Percentiles rank a stretch among this genome's conserved stretches.
These are phyloP conservation scores for Solanum lycopersicoides DNA, from an alignment of 257 asterid species.

Conservation along the genomic window DNA sequence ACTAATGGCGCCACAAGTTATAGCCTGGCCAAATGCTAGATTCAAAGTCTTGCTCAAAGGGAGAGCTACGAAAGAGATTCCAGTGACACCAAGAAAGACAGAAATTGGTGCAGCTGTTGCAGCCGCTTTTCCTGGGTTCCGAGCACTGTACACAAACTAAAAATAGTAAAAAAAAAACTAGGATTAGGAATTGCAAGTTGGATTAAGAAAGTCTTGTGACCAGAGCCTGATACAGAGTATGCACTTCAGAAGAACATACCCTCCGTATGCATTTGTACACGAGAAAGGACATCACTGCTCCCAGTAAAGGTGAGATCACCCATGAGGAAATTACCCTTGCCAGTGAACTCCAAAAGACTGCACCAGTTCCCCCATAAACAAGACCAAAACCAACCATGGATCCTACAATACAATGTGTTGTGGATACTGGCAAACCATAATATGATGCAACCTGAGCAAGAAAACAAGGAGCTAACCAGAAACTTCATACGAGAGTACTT, in stretches of 20 bases:
- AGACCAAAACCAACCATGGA: constrained; percentile 97
- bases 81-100: constrained; percentile 72
- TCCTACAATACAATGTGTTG: constrained; percentile 95
- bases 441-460: constrained; percentile 76
- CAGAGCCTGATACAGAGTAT: neutral
- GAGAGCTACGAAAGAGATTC: constrained; percentile 67
- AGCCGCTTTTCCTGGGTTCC: constrained; percentile 90
- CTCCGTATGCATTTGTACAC: constrained; percentile 91
- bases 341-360: constrained; percentile 91
- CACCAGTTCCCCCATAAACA: constrained; percentile 80
- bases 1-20: constrained; percentile 55
- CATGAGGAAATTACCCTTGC: constrained; percentile 87
- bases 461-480: neutral
- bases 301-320: constrained; percentile 79
- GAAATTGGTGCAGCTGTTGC: constrained; percentile 92
- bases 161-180: constrained; percentile 28
- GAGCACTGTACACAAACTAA: constrained; percentile 95
- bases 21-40: constrained; percentile 50
- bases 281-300: constrained; percentile 77
- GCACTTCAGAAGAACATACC: constrained; percentile 29
- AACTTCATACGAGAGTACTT: neutral
- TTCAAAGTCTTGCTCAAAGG: constrained; percentile 55
- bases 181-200: constrained; percentile 2
- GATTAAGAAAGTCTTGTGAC: neutral
- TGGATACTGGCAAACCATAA: constrained; percentile 95